A percentile compares a stretch with the other conserved stretches of the same genome.
These are phyloP conservation scores for Endocalyx cinctus DNA, from an alignment of 2,329 filamentous ascomycete genomes.

Conservation along the genomic window DNA sequence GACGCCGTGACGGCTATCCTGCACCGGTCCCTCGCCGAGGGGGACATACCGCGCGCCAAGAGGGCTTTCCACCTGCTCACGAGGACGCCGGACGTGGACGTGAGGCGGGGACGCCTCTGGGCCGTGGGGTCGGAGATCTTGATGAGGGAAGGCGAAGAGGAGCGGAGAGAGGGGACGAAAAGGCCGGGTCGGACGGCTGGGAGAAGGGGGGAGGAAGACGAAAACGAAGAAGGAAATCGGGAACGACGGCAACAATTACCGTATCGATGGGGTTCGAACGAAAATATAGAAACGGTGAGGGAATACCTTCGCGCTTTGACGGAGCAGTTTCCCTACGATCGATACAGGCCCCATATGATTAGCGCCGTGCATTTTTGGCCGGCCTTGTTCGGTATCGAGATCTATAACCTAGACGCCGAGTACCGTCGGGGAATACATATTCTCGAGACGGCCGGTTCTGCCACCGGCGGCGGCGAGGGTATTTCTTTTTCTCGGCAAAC, in stretches of 20 bases:
- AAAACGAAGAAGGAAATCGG: constrained; percentile 2
- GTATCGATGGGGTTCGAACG: constrained; percentile 38
- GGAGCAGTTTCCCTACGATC: constrained; percentile 68
- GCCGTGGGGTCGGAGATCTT: constrained; percentile 80
- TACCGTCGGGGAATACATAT: constrained; percentile 40
- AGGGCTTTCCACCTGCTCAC: constrained; percentile 72
- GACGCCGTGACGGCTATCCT: constrained; percentile 64
- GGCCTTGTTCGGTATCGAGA: constrained; percentile 74
- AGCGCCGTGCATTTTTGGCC: constrained; percentile 76
- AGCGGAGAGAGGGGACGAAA: constrained; percentile 1
- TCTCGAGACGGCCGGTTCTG: constrained; percentile 20
- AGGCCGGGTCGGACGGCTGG: background rate
- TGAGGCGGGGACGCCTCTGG: constrained; percentile 70
- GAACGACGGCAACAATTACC: constrained; percentile 2
- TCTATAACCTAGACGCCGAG: constrained; percentile 67
- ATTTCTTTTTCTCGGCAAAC: no score
- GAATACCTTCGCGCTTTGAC: constrained; percentile 75
- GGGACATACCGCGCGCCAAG: constrained; percentile 67
- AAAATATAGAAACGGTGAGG: constrained; percentile 41
- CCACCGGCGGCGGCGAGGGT: no score
- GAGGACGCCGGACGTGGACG: constrained; percentile 57
- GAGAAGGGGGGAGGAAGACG: constrained; percentile 7
- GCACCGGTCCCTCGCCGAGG: constrained; percentile 66
- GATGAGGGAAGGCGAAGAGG: constrained; percentile 52
- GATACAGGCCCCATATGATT: constrained; percentile 51